These are phyloP conservation scores for Tricholoma hemisulphureum DNA, from an alignment of 768 basidiomycete genomes.

Conservation along the genomic window DNA sequence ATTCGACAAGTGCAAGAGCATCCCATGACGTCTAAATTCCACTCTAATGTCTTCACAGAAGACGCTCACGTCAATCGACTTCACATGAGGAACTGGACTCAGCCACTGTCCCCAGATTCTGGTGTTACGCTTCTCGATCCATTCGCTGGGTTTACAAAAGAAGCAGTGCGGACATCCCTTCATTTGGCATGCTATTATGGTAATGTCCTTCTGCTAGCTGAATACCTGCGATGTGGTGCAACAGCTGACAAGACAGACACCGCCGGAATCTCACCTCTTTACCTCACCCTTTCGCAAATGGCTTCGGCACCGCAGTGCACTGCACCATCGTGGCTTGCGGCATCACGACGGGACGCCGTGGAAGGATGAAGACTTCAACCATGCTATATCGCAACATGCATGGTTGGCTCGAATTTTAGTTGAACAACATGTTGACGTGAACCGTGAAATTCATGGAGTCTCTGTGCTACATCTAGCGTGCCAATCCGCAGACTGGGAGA, in stretches of 20 bases:
- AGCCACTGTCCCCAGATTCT: background rate
- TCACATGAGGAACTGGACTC: background rate
- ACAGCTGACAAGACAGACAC: background rate
- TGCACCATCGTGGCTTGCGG: background rate
- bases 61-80: background rate
- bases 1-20: background rate
- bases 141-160: background rate
- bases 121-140: background rate
- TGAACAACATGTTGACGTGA: background rate
- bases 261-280: background rate
- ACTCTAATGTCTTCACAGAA: background rate
- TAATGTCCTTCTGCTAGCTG: background rate
- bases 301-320: background rate
- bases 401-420: background rate
- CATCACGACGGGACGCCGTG: background rate
- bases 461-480: background rate
- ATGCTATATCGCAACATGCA: background rate
- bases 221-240: background rate
- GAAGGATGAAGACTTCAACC: background rate
- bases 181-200: background rate
- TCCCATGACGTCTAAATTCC: background rate
- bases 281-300: background rate
- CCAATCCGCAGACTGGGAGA: background rate
- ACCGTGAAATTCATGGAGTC: background rate
- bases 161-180: background rate